Conservation (phyloP, 1,284 basidiomycete genomes). For the Trametes polyzona region DNA sequence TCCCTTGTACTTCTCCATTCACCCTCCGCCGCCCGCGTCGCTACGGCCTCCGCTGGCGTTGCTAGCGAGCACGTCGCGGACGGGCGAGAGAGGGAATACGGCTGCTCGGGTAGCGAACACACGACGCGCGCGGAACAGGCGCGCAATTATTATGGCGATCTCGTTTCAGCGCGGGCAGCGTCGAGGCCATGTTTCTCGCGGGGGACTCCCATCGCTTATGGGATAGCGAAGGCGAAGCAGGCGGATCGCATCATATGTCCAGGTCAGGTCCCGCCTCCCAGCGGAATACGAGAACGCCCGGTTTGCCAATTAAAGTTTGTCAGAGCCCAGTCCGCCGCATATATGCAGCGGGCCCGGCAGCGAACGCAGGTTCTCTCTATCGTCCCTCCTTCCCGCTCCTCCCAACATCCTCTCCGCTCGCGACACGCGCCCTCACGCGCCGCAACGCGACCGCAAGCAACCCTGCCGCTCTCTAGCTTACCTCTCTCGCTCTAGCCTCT, state of each 20-base stretch:
- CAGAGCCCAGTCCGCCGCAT: slow-evolving; percentile 8
- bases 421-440: slow-evolving; percentile 3
- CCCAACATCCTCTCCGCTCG: not conserved
- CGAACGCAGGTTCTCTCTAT: not conserved
- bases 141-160: not conserved
- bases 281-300: slow-evolving; percentile 12
- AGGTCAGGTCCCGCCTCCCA: not conserved
- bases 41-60: slow-evolving; percentile 4
- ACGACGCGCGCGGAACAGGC: not conserved
- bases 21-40: not conserved
- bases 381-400: slow-evolving; percentile 4
- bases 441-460: not conserved
- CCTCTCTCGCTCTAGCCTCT: not conserved
- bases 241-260: slow-evolving; percentile 21
- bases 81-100: not conserved
- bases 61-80: slow-evolving; percentile 10
- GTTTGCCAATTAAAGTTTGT: slow-evolving; percentile 27
- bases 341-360: slow-evolving; percentile 2
- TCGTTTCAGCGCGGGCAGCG: slow-evolving; percentile 2
- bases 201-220: slow-evolving; percentile 17
- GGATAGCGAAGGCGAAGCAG: slow-evolving; percentile 10
- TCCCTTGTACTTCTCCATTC: slow-evolving; percentile 18
- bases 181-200: slow-evolving; percentile 1
- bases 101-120: not conserved
- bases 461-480: slow-evolving; percentile 3